These are phyloP conservation scores for Eucalyptus microcorys DNA, from an alignment of 345 rosid genomes.

Conservation along the genomic window DNA sequence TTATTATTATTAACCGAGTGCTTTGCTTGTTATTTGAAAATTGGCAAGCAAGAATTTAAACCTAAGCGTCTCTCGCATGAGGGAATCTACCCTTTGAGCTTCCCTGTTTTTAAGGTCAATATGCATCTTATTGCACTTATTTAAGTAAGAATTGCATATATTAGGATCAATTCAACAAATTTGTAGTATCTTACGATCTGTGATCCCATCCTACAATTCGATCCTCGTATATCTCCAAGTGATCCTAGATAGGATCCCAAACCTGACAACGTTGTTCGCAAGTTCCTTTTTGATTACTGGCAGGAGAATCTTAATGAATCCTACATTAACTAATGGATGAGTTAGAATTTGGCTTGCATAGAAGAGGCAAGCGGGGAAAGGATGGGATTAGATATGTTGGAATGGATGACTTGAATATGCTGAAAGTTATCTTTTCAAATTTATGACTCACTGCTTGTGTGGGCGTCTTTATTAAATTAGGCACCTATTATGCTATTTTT, in stretches of 20 bases:
- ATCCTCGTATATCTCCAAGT: not conserved
- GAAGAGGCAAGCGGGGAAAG: not conserved
- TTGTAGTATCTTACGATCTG: not conserved
- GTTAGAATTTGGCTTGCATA: not conserved
- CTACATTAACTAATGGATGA: not conserved
- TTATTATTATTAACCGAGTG: not conserved
- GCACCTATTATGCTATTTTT: not conserved
- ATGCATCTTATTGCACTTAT: not conserved
- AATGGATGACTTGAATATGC: not conserved
- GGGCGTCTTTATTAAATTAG: not conserved
- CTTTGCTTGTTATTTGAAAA: not conserved
- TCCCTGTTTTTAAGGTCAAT: not conserved
- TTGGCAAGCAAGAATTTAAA: not conserved
- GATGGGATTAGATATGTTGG: not conserved
- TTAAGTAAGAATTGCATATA: not conserved
- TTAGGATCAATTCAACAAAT: not conserved
- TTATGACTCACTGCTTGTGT: not conserved
- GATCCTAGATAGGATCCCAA: not conserved
- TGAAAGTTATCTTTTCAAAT: not conserved
- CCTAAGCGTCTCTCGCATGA: not conserved
- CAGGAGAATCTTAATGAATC: not conserved
- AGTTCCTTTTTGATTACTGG: not conserved
- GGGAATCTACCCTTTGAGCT: not conserved
- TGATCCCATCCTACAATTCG: not conserved
- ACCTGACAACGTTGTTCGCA: not conserved